phyloP scores from a whole-genome alignment of 2,329 filamentous ascomycete species.

The Botryotinia calthae region DNA sequence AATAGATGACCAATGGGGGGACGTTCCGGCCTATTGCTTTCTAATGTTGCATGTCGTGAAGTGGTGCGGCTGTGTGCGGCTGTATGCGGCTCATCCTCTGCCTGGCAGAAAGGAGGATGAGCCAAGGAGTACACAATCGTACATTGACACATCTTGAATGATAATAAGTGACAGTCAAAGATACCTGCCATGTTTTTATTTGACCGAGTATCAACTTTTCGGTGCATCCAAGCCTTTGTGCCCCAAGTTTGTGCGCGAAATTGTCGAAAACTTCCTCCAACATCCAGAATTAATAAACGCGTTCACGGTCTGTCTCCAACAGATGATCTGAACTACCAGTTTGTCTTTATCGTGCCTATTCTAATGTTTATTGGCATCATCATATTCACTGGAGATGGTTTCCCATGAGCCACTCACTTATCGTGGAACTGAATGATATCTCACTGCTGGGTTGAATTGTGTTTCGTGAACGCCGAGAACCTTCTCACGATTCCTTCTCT shows the following conservation, averaged over 20 bases:
- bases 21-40: neutral
- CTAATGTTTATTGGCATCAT: neutral
- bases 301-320: neutral
- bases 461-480: neutral
- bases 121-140: neutral
- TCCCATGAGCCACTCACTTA: neutral
- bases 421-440: neutral
- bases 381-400: too few relatives aligned
- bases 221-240: neutral
- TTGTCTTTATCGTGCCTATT: too few relatives aligned
- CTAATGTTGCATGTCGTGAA: neutral
- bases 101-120: neutral
- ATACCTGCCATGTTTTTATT: neutral
- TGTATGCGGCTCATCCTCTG: too few relatives aligned
- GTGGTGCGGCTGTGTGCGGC: neutral
- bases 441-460: neutral
- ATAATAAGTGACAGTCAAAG: neutral
- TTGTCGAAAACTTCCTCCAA: neutral
- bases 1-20: neutral
- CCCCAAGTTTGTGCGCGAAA: neutral
- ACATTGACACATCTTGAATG: neutral
- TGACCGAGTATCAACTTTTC: neutral
- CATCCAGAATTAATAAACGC: neutral
- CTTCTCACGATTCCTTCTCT: neutral
- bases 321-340: neutral